A percentile compares a stretch with the other conserved stretches of the same genome.
phyloP scores from a whole-genome alignment of 176 grass and related monocot genomes.

The Alloteropsis semialata region DNA sequence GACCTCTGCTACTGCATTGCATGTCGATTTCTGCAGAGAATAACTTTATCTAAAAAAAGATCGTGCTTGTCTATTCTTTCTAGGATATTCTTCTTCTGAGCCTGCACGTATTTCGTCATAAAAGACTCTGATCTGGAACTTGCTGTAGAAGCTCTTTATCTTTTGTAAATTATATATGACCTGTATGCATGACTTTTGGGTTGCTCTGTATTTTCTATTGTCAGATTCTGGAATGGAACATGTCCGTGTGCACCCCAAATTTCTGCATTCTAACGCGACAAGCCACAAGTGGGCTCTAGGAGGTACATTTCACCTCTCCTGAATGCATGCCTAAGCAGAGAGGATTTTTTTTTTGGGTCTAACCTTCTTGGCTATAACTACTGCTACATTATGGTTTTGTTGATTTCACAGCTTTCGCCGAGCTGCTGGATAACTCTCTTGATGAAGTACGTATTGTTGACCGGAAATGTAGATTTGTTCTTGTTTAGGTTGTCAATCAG shows the following conservation, averaged over 20 bases:
- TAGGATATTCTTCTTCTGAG: background rate
- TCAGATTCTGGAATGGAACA: constrained; percentile 69
- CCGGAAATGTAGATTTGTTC: background rate
- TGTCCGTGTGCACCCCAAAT: constrained; percentile 89
- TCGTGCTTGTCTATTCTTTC: background rate
- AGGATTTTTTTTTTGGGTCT: background rate
- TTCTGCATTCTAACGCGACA: constrained; percentile 98
- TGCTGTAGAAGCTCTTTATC: background rate
- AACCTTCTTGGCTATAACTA: background rate
- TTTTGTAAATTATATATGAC: background rate
- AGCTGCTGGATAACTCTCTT: constrained; percentile 94
- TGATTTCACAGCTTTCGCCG: constrained; percentile 67
- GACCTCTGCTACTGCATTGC: background rate
- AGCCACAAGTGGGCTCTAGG: constrained; percentile 99
- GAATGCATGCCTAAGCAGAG: background rate
- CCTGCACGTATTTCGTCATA: background rate
- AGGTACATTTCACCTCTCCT: constrained; percentile 41
- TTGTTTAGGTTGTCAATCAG: background rate
- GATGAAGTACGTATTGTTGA: constrained; percentile 74
- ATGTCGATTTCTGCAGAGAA: background rate
- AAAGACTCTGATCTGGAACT: background rate
- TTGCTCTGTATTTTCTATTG: background rate
- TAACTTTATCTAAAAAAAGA: background rate
- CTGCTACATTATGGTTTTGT: constrained; percentile 21
- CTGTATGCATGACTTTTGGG: background rate